Evolutionary conservation across 176 grass and related monocot genomes (phyloP), one percentile per base, ranked within the genome.

Genomic region (Neostapfia colusana): DNA sequence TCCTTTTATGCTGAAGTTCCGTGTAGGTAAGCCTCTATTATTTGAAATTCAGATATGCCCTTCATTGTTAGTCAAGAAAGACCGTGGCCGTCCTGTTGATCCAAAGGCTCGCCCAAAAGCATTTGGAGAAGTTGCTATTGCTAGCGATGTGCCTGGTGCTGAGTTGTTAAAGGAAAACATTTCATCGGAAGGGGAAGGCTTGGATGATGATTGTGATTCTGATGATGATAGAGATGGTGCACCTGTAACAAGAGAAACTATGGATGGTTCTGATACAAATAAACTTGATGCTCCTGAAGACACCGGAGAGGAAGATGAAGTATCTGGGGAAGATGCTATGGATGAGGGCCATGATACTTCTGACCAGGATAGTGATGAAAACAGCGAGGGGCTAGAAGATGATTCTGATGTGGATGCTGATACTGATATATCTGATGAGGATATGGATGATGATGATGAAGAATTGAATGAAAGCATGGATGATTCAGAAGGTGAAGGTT

Each of bases 41-140:
- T 51, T 87, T 82, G 74, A 59, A 79, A 9, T 88, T 25, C 83
- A 98, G 95, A 92, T 98, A 67, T 98, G 95, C 37, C 95, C 95
- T 74, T 98, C 95, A 43, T 77, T 98, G 45, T 79, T 98, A 79
- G 89, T 94, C 44, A 98, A 98, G 77, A 98, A 98, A 86, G 95
- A 98, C 23, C 86, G 91, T 84, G 95, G 91, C 35, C 88, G 89
- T 62, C 95, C 87, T 46, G 63, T 85, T 59, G 78, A 98, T 89
- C 95, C 95, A 56, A 92, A 83, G 63, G 89, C 87, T 60, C 83
- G 87, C 49, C 95, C 91, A 60, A 98, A 98, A 90, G 95, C 91
- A 44, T 98, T 79, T 77, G 95, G 95, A 61, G 95, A 98, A 79
- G 73, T 76, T 34, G 94, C 50, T 75, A 61, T 98, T 15, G 75